Conservation (phyloP, 2,329 filamentous ascomycete genomes). For the Epichloe coenophiala region DNA sequence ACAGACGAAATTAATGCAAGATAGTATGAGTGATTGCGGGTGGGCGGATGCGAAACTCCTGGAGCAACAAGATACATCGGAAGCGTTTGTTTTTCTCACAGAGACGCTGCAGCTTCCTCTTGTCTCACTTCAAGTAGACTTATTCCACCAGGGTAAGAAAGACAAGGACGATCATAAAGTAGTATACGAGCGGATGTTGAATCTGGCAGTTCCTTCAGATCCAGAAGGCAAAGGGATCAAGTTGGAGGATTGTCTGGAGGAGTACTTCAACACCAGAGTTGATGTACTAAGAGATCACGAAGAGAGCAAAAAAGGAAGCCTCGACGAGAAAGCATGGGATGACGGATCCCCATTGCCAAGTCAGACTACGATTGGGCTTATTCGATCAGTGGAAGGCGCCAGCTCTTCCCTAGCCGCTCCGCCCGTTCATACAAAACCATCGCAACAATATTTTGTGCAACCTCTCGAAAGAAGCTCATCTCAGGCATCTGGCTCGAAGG, state of each 20-base stretch:
- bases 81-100: conserved; percentile 91
- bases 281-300: conserved; percentile 67
- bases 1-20: conserved; percentile 70
- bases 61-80: conserved; percentile 89
- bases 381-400: conserved; percentile 20
- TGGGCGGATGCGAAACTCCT: conserved; percentile 68
- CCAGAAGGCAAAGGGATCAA: conserved; percentile 58
- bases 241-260: conserved; percentile 81
- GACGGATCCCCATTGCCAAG: conserved; percentile 14
- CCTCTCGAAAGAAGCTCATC: neutral
- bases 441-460: conserved; percentile 3
- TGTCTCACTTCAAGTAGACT: conserved; percentile 81
- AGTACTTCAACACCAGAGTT: conserved; percentile 89
- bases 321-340: conserved; percentile 15
- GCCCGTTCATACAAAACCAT: conserved; percentile 16
- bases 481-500: neutral
- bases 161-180: conserved; percentile 87
- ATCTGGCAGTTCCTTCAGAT: conserved; percentile 76
- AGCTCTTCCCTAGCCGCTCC: conserved; percentile 23
- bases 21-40: conserved; percentile 70
- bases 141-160: conserved; percentile 82
- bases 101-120: conserved; percentile 78
- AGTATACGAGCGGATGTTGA: conserved; percentile 78
- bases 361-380: conserved; percentile 20
- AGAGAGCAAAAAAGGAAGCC: conserved; percentile 34